A percentile compares a stretch with the other conserved stretches of the same genome.
phyloP scores from a whole-genome alignment of 192 early-diverging fungal species.

The Podila horticola region DNA sequence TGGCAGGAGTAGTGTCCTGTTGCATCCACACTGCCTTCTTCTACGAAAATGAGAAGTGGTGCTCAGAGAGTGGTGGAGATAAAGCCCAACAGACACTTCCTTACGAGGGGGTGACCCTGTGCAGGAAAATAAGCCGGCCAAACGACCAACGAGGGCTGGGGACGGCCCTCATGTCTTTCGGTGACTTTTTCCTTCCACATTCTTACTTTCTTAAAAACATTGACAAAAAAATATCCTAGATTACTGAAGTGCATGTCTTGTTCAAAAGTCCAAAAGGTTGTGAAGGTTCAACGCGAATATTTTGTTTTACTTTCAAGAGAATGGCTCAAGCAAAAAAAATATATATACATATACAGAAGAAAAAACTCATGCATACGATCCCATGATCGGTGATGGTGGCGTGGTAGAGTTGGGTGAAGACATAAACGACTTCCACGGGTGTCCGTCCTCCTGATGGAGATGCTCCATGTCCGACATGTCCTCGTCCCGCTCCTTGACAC shows the following conservation, averaged over 20 bases:
- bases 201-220: not conserved
- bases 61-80: constrained; percentile 15
- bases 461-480: constrained; percentile 52
- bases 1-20: not conserved
- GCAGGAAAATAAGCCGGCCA: constrained; percentile 45
- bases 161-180: constrained; percentile 38
- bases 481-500: constrained; percentile 15
- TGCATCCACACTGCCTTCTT: not conserved
- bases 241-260: not conserved
- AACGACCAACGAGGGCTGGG: constrained; percentile 28
- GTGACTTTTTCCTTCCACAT: constrained; percentile 37
- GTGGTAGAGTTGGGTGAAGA: constrained; percentile 49
- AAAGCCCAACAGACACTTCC: constrained; percentile 24
- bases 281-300: too few relatives aligned
- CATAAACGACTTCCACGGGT: constrained; percentile 41
- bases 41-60: not conserved
- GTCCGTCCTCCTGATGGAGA: constrained; percentile 37
- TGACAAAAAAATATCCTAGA: not conserved
- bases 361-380: not conserved
- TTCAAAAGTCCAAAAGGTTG: not conserved
- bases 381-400: constrained; percentile 35
- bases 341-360: not conserved
- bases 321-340: not conserved
- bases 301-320: not conserved
- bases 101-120: constrained; percentile 2